Conservation (phyloP, 2,329 filamentous ascomycete genomes). For the Cladophialophora immunda region DNA sequence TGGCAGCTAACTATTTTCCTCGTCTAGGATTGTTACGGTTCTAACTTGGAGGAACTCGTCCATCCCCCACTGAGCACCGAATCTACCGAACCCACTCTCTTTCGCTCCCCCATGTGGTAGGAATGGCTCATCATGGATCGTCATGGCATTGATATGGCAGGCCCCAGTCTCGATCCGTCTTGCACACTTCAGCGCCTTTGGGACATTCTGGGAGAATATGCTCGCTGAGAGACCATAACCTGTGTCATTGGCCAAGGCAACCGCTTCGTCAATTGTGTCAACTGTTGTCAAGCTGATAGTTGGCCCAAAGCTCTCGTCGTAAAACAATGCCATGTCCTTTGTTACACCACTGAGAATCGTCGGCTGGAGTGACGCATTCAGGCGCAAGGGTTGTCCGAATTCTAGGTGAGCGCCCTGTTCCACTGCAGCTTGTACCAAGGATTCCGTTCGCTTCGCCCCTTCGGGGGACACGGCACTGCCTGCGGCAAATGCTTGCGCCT, state of each 20-base stretch:
- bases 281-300: slow-evolving; percentile 51
- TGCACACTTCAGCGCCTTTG: slow-evolving; percentile 61
- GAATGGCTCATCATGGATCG: slow-evolving; percentile 49
- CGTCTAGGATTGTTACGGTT: slow-evolving; percentile 46
- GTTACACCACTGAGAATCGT: slow-evolving; percentile 68
- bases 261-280: slow-evolving; percentile 48
- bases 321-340: slow-evolving; percentile 66
- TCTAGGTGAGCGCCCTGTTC: slow-evolving; percentile 67
- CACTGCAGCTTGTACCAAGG: slow-evolving; percentile 64
- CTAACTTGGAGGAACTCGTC: slow-evolving; percentile 71
- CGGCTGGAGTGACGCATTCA: slow-evolving; percentile 52
- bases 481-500: background rate
- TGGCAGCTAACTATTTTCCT: slow-evolving; percentile 43
- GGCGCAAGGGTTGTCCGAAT: slow-evolving; percentile 39
- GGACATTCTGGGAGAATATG: slow-evolving; percentile 51
- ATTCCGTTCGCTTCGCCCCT: slow-evolving; percentile 51
- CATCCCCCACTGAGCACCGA: slow-evolving; percentile 62
- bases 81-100: slow-evolving; percentile 73
- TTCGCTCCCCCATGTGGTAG: slow-evolving; percentile 77
- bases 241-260: slow-evolving; percentile 50
- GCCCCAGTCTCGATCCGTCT: slow-evolving; percentile 63
- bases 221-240: slow-evolving; percentile 52
- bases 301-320: slow-evolving; percentile 59
- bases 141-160: slow-evolving; percentile 65
- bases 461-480: background rate